These are phyloP conservation scores for Verticillium zaregamsianum DNA, from an alignment of 2,329 filamentous ascomycete genomes.

Conservation along the genomic window DNA sequence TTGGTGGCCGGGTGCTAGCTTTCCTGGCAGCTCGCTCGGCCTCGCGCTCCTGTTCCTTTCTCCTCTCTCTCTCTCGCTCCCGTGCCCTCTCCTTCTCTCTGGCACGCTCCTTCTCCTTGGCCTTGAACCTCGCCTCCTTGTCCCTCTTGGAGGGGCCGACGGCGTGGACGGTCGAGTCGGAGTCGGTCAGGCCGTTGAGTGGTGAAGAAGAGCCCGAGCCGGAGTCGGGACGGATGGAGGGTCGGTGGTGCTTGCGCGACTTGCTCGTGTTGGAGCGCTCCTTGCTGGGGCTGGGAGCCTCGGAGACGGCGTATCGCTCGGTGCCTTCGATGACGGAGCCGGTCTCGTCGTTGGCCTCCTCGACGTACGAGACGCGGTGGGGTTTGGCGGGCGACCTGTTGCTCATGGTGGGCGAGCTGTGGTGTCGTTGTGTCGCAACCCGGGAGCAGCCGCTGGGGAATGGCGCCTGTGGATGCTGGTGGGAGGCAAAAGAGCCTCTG, in stretches of 20 bases:
- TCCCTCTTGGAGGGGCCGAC: constrained; percentile 25
- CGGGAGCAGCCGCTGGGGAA: neutral
- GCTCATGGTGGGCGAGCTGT: constrained; percentile 11
- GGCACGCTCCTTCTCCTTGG: constrained; percentile 20
- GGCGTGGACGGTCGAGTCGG: constrained; percentile 38
- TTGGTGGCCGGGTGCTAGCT: constrained; percentile 22
- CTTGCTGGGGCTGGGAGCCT: constrained; percentile 40
- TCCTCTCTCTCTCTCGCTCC: constrained; percentile 20
- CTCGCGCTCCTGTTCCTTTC: constrained; percentile 16
- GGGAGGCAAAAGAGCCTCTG: constrained; percentile 12
- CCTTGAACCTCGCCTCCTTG: constrained; percentile 21
- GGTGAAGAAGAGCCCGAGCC: constrained; percentile 33
- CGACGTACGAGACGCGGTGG: constrained; percentile 37
- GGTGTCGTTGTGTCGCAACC: constrained; percentile 2
- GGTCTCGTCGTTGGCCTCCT: constrained; percentile 50
- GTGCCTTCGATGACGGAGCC: constrained; percentile 35
- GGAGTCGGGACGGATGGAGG: constrained; percentile 18
- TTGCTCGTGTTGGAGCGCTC: constrained; percentile 49
- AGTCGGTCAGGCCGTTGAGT: constrained; percentile 31
- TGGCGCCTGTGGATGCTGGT: neutral
- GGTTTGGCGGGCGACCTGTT: constrained; percentile 37
- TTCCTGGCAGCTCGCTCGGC: constrained; percentile 12
- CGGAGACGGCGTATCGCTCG: constrained; percentile 42
- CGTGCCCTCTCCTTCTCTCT: constrained; percentile 17
- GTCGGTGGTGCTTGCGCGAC: constrained; percentile 35